These are phyloP conservation scores for Cokeromyces recurvatus DNA, from an alignment of 371 early-diverging fungal genomes.

Conservation along the genomic window DNA sequence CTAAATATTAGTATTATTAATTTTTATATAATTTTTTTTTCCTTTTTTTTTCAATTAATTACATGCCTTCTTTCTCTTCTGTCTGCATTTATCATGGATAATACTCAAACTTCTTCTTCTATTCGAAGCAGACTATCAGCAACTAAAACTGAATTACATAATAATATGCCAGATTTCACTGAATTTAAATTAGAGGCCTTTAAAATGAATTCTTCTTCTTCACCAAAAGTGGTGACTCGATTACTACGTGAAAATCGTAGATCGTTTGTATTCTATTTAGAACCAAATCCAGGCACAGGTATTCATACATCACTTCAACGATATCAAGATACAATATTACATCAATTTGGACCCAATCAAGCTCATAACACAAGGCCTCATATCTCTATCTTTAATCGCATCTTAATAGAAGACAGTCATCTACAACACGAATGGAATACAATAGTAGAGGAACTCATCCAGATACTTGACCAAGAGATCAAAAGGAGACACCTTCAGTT, in stretches of 20 bases:
- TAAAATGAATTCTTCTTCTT: conserved; percentile 15
- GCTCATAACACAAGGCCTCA: conserved; percentile 26
- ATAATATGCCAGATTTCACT: conserved; percentile 19
- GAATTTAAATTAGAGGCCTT: conserved; percentile 26
- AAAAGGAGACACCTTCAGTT: background rate
- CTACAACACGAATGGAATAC: conserved; percentile 23
- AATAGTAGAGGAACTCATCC: conserved; percentile 16
- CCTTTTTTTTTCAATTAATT: too few relatives aligned
- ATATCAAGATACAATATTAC: conserved; percentile 25
- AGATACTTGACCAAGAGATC: conserved; percentile 14
- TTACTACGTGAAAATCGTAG: conserved; percentile 24
- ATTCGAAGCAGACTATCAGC: conserved; percentile 11
- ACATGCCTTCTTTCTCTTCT: too few relatives aligned
- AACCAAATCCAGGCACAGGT: conserved; percentile 21
- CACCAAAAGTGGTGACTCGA: conserved; percentile 29
- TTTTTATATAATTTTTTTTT: too few relatives aligned
- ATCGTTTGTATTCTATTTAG: conserved; percentile 25
- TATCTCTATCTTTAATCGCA: conserved; percentile 16
- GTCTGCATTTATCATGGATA: too few relatives aligned
- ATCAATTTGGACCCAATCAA: conserved; percentile 28
- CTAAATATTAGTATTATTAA: too few relatives aligned
- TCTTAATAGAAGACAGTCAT: conserved; percentile 19
- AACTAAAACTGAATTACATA: conserved; percentile 2
- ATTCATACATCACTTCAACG: conserved; percentile 19
- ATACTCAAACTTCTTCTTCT: conserved; percentile 14